Evolutionary conservation across 2,329 filamentous ascomycete genomes (phyloP), one percentile per base, ranked within the genome.

Genomic region (Penicillium sp.): DNA sequence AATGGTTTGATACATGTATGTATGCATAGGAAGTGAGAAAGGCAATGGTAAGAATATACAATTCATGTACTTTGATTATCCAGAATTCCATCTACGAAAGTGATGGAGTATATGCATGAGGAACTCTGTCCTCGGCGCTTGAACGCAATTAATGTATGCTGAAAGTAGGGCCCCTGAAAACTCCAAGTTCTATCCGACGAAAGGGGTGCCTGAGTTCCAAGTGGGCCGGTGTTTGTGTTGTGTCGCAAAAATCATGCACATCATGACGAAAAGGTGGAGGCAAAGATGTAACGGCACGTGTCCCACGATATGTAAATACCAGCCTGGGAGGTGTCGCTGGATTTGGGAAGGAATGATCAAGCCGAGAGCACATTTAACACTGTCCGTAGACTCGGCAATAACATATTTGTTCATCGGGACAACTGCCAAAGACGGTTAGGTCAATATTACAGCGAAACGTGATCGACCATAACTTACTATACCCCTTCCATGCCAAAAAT

Each of bases 401-500:
- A 53, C 71, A 74, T 34, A 73, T 50, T 45, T 70, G 55, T 48
- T 72, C 64, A 31, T 73, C 68, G 14, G 71, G 71, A 56, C 71
- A 74, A 53, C 69, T 72, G 34, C 34, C 37, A 32, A 24, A 16
- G 22, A 42, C 9, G 7, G 44, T 67, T 61, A 67, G 64, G 34
- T 7, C 31, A 20, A 10, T 18, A 20, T 29, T 18, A 40, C 20
- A 52, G 5, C 13, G 16, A 24, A 31, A 20, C 6, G 2, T 37
- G 31, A 44, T 14, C 20, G 48, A 16, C 8, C 5, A 40, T 16
- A 34, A 68, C 73, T 62, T 64, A 77, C 74, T 75, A 73, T 18
- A 78, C 69, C 8, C 74, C 67, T 22, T 73, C 65, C 64, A 70
- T 72, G 34, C 74, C 73, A 56, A 77, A 82, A 69, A 80, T 77